phyloP scores from a whole-genome alignment of 352 stramenopile species.

The Phytopythium litorale region DNA sequence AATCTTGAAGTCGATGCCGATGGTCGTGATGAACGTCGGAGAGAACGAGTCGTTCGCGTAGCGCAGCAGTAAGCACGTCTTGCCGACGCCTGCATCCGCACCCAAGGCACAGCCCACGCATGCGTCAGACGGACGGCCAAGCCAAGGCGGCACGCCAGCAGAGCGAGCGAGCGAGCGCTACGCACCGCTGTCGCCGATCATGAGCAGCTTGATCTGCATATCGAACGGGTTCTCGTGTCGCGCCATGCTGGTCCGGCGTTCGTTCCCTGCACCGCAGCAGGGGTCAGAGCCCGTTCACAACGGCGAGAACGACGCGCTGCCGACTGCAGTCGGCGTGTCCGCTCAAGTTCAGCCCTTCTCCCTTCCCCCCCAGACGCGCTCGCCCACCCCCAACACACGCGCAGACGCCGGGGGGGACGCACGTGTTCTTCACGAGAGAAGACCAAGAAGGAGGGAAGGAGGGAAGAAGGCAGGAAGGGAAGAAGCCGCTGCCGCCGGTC shows the following conservation, averaged over 20 bases:
- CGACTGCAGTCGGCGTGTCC: background rate
- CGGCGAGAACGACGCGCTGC: background rate
- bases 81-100: conserved; percentile 68
- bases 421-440: too few relatives aligned
- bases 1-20: conserved; percentile 91
- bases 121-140: background rate
- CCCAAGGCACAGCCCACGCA: background rate
- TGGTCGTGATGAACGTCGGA: conserved; percentile 89
- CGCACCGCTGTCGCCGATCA: conserved; percentile 96
- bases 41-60: conserved; percentile 91
- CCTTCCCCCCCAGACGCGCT: background rate
- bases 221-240: conserved; percentile 92
- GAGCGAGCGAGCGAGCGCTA: conserved; percentile 3
- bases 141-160: background rate
- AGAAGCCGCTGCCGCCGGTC: background rate
- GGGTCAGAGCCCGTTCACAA: background rate
- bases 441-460: background rate
- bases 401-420: too few relatives aligned
- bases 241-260: conserved; percentile 49
- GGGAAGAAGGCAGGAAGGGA: background rate
- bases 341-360: background rate
- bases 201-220: conserved; percentile 98
- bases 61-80: conserved; percentile 85
- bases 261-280: background rate
- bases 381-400: background rate